Conservation (phyloP, 2,329 filamentous ascomycete genomes). For the Colletotrichum sansevieriae region DNA sequence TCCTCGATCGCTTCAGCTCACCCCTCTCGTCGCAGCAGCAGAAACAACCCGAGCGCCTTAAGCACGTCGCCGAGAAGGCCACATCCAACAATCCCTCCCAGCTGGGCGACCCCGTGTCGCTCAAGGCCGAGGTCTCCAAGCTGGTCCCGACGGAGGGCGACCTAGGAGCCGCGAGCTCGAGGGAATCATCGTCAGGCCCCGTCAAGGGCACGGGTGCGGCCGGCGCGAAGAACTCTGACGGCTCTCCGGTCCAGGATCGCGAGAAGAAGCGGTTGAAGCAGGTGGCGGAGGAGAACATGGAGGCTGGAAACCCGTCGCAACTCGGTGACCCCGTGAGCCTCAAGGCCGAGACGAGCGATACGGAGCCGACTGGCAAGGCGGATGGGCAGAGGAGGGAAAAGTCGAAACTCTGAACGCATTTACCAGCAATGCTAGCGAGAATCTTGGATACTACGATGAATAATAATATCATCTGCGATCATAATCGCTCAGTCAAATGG, state of each 20-base stretch:
- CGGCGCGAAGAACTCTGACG: constrained; percentile 39
- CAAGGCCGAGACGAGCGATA: constrained; percentile 53
- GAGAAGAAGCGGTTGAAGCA: constrained; percentile 41
- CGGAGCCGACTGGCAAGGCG: constrained; percentile 47
- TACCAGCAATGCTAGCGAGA: too few species aligned
- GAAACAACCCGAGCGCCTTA: constrained; percentile 39
- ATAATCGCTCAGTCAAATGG: too few species aligned
- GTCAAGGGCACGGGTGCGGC: constrained; percentile 3
- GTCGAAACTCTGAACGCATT: constrained; percentile 34
- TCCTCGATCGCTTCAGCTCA: neutral
- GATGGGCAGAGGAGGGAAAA: constrained; percentile 40
- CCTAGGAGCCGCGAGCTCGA: constrained; percentile 3
- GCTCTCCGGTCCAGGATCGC: constrained; percentile 28
- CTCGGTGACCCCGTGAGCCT: constrained; percentile 56
- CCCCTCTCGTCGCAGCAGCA: constrained; percentile 24
- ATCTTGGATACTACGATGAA: too few species aligned
- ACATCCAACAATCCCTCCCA: constrained; percentile 51
- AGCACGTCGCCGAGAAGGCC: constrained; percentile 39
- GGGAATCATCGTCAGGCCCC: neutral
- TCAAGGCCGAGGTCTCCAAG: constrained; percentile 52
- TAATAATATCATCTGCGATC: too few species aligned
- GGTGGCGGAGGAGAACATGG: constrained; percentile 45
- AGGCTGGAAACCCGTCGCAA: constrained; percentile 52
- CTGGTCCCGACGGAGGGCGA: constrained; percentile 37
- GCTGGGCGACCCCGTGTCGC: constrained; percentile 55